Evolutionary conservation across 2,329 filamentous ascomycete genomes (phyloP).

Genomic region (Talaromyces funiculosus): DNA sequence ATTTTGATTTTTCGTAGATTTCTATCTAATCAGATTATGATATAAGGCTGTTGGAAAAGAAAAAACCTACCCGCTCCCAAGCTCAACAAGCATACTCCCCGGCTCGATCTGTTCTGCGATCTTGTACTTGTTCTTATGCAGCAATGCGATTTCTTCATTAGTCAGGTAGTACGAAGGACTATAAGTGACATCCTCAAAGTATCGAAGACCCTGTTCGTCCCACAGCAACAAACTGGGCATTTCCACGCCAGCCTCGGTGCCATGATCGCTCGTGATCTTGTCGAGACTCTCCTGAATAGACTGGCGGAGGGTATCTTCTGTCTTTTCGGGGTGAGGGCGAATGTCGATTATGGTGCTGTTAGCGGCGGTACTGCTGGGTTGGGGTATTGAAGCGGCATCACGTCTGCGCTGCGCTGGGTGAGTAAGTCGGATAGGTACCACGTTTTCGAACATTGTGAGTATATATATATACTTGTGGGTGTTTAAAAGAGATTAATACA

Average conservation of each 20-base stretch:
- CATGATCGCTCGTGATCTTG: not conserved
- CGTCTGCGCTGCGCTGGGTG: not conserved
- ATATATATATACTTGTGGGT: not conserved
- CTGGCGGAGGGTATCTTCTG: not conserved
- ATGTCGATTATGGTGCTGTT: not conserved
- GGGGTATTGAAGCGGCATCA: not conserved
- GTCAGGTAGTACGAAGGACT: constrained; percentile 2
- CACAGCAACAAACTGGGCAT: not conserved
- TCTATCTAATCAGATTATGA: not conserved
- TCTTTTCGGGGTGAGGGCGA: not conserved
- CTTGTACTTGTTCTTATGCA: not conserved
- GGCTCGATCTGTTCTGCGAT: not conserved
- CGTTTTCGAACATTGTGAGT: not conserved
- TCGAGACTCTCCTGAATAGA: not conserved
- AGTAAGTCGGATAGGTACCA: not conserved
- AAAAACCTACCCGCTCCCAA: constrained; percentile 6
- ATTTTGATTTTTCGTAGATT: constrained; percentile 70
- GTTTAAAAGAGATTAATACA: not conserved
- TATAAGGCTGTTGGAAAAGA: not conserved
- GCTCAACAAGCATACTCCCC: constrained; percentile 1
- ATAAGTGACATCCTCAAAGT: constrained; percentile 8
- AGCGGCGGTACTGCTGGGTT: not conserved
- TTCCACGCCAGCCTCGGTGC: not conserved
- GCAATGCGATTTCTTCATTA: not conserved
- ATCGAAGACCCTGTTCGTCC: constrained; percentile 2